Evolutionary conservation across 768 basidiomycete genomes (phyloP).

Genomic region (Trametes meyenii): DNA sequence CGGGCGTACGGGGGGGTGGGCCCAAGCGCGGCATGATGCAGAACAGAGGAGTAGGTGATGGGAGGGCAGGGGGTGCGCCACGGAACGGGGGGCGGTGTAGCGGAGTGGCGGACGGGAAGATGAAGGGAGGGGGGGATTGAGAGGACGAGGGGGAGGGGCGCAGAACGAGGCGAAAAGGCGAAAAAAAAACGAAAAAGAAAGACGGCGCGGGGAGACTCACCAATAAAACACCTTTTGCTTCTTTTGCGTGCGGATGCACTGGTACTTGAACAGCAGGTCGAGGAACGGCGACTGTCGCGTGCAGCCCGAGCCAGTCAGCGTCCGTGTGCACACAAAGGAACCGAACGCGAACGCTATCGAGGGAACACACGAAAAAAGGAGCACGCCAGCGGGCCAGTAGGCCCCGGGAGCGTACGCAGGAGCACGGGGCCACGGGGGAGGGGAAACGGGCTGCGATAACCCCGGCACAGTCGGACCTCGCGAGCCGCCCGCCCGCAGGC

Average conservation of each 20-base stretch:
- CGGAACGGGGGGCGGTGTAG: neutral
- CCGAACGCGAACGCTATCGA: neutral
- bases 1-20: neutral
- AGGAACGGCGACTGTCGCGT: conserved; percentile 83
- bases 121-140: neutral
- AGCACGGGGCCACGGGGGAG: neutral
- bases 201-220: conserved; percentile 45
- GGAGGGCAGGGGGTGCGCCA: neutral
- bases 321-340: neutral
- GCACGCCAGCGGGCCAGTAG: no score
- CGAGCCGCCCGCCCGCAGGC: conserved; percentile 1
- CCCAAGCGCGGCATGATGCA: neutral
- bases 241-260: conserved; percentile 97
- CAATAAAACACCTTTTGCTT: conserved; percentile 99
- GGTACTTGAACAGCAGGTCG: conserved; percentile 93
- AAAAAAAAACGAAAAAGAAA: neutral
- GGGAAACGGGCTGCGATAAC: neutral
- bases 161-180: neutral
- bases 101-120: neutral
- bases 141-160: neutral
- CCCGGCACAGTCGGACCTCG: conserved; percentile 9
- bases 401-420: neutral
- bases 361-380: neutral
- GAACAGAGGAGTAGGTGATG: neutral
- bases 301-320: conserved; percentile 19